Base-by-base conservation (phyloP, 768 basidiomycete species). In the Tremella fuciformis region DNA sequence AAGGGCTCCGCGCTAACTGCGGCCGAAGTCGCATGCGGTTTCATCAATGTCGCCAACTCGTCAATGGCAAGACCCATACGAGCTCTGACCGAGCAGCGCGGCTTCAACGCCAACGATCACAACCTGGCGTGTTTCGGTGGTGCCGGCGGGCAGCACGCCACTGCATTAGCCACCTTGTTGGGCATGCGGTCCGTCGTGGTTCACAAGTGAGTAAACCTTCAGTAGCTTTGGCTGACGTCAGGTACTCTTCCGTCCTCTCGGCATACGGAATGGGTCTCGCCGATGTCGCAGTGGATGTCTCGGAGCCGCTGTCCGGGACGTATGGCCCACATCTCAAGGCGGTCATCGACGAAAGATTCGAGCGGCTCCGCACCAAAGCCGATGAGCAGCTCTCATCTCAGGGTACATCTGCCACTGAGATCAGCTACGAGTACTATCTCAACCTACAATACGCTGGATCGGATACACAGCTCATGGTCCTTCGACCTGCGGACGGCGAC, bases 11-110 rank as follows among this genome's bases (percentile, higher is more conserved):
- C 85, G 56, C 79, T 90, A 55, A 54, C 58, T 3, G 73, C 91
- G 42, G 92, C 96, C 68, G 91, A 94, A 72, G 85, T 96, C 51
- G 88, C 64, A 21, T 66, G 54, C 40, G 64, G 91, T 2, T 96
- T 93, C 78, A 88, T 97, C 79, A 91, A 91, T 69, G 91, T 96
- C n/a, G 92, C 93, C n/a, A 97, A 97, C 66, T 93, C 97, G 80
- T 91, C 90, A 0, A 97, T 97, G 92, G 88, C 86, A 63, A 80
- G 93, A 48, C 93, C 93, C 8, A 94, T 97, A 56, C 85, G 93
- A 2, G 85, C 93, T 46, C 51, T 94, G 64, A 96, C 92, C 0
- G 92, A 96, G 75, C 89, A 90, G 1, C 81, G 88, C 42, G 92
- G 92, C 24, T 84, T 89, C 75, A 86, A 89, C 2, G 88, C 88